Percentiles rank a stretch among this genome's conserved stretches.
These are phyloP conservation scores for Blastosporella zonata DNA, from an alignment of 1,284 basidiomycete species.

Conservation along the genomic window DNA sequence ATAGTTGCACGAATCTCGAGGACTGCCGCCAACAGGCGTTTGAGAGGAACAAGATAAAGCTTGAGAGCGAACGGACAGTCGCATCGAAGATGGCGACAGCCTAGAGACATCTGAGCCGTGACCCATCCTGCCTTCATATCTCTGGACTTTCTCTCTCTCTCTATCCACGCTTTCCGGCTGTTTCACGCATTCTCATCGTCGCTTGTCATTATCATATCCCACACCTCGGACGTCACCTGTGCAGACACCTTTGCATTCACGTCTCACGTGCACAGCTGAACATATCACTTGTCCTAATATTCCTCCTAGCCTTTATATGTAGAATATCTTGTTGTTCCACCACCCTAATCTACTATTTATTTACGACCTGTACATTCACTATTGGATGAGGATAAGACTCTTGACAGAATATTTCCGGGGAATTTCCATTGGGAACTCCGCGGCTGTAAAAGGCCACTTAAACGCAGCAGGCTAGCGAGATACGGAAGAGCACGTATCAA, in stretches of 20 bases:
- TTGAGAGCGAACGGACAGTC: slow-evolving; percentile 84
- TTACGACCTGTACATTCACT: neutral
- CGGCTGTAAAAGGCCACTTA: slow-evolving; percentile 3
- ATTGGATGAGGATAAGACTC: neutral
- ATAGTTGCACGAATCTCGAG: slow-evolving; percentile 74
- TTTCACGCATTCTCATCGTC: slow-evolving; percentile 2
- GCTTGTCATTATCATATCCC: neutral
- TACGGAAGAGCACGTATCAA: neutral
- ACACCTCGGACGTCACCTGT: slow-evolving; percentile 4
- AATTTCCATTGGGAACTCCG: neutral
- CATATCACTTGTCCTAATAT: slow-evolving; percentile 8
- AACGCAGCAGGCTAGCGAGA: neutral
- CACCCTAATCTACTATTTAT: slow-evolving; percentile 14
- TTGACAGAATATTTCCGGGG: neutral
- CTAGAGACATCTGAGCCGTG: slow-evolving; percentile 30
- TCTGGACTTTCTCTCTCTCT: neutral
- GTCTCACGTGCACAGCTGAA: slow-evolving; percentile 5
- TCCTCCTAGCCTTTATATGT: slow-evolving; percentile 9
- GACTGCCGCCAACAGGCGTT: slow-evolving; percentile 83
- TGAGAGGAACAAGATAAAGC: slow-evolving; percentile 79
- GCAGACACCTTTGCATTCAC: neutral
- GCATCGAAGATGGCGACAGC: slow-evolving; percentile 80
- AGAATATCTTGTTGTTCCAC: slow-evolving; percentile 14
- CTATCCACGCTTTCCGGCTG: neutral
- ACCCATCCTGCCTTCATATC: neutral